phyloP scores from a whole-genome alignment of 1,284 basidiomycete species.

The Rugosomyces carneus region DNA sequence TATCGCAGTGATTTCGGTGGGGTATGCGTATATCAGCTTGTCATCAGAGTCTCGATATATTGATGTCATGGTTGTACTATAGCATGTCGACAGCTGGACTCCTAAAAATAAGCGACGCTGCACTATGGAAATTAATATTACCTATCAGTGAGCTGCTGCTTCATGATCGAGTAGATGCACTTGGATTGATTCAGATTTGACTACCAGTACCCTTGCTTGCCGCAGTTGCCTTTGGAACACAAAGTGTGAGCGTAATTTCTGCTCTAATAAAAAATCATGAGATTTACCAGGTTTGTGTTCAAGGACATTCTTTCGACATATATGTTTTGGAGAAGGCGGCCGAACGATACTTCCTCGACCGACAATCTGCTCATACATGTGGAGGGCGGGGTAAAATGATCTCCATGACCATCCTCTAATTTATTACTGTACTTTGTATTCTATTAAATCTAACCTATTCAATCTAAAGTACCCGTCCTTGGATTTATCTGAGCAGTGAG shows the following conservation, averaged over 20 bases:
- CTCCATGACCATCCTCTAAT: too few species aligned
- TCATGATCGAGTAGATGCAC: background rate
- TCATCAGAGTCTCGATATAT: background rate
- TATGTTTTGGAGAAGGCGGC: background rate
- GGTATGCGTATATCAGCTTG: background rate
- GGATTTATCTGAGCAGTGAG: too few species aligned
- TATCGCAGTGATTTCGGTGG: constrained; percentile 1
- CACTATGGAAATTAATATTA: constrained; percentile 8
- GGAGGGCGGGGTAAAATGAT: too few species aligned
- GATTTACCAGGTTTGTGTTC: background rate
- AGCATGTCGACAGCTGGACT: constrained; percentile 1
- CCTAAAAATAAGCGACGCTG: constrained; percentile 1
- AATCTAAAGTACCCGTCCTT: too few species aligned
- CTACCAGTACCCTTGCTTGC: constrained; percentile 1
- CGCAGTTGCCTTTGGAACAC: constrained; percentile 7
- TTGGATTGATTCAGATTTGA: background rate
- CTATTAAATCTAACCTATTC: too few species aligned
- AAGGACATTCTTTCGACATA: background rate
- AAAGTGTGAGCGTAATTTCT: constrained; percentile 1
- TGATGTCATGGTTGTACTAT: background rate
- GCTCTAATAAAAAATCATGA: background rate
- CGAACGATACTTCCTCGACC: too few species aligned
- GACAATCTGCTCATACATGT: too few species aligned
- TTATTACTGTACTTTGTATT: too few species aligned
- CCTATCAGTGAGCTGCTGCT: constrained; percentile 7